A percentile compares a stretch with the other conserved stretches of the same genome.
Evolutionary conservation across 2,329 filamentous ascomycete species (phyloP).

Genomic region (Epichloe uncinata): DNA sequence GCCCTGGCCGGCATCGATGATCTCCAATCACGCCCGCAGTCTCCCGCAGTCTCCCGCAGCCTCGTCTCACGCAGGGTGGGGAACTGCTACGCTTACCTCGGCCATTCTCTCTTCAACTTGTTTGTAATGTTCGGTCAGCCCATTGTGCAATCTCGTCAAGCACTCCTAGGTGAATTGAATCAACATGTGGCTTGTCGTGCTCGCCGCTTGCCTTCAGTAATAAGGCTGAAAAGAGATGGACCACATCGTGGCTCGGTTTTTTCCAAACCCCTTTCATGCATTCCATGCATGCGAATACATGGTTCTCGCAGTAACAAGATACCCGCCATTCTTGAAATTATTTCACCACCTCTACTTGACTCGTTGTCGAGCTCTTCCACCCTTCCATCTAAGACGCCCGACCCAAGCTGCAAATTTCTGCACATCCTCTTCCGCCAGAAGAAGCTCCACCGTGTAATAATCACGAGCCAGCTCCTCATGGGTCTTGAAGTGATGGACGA

Average conservation of each 20-base stretch:
- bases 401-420: conserved; percentile 61
- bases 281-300: not conserved
- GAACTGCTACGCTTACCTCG: too few species aligned
- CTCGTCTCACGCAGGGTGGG: not conserved
- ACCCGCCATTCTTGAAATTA: too few species aligned
- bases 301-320: not conserved
- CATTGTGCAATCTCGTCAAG: too few species aligned
- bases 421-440: conserved; percentile 60
- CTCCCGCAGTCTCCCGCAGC: not conserved
- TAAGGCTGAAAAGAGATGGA: too few species aligned
- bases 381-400: conserved; percentile 60
- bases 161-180: too few species aligned
- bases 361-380: conserved; percentile 4
- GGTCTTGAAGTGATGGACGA: conserved; percentile 60
- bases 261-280: too few species aligned
- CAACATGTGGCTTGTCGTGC: too few species aligned
- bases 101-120: not conserved
- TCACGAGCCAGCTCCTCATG: conserved; percentile 68
- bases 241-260: too few species aligned
- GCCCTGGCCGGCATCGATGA: not conserved
- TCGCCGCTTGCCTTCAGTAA: too few species aligned
- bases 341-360: not conserved
- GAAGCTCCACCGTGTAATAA: conserved; percentile 58
- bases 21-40: not conserved
- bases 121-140: too few species aligned